These are phyloP conservation scores for Colletotrichum cereale DNA, from an alignment of 2,329 filamentous ascomycete species.

Conservation along the genomic window DNA sequence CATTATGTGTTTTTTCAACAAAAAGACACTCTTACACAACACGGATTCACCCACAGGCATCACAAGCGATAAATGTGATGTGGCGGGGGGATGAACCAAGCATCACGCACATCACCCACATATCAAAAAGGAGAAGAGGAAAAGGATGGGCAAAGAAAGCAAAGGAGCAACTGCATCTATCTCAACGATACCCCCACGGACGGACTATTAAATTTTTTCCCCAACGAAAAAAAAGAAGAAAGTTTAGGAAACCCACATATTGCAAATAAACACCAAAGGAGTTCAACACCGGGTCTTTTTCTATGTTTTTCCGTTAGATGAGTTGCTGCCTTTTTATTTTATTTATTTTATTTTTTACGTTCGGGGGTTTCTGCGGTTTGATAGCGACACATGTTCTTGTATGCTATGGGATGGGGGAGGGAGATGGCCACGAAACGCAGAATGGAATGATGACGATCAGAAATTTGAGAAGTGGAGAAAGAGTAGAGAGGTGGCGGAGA, in stretches of 20 bases:
- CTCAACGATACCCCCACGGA: constrained; percentile 57
- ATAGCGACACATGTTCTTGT: constrained; percentile 4
- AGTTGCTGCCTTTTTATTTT: constrained; percentile 4
- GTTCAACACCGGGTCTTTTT: constrained; percentile 40
- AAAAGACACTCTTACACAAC: constrained; percentile 42
- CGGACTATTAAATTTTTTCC: constrained; percentile 36
- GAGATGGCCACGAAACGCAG: constrained; percentile 19
- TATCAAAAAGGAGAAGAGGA: constrained; percentile 42
- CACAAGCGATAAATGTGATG: constrained; percentile 12
- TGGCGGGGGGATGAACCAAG: not conserved
- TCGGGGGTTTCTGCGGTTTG: constrained; percentile 12
- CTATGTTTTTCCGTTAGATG: constrained; percentile 14
- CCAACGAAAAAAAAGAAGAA: constrained; percentile 26
- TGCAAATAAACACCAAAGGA: constrained; percentile 29
- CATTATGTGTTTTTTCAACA: constrained; percentile 46
- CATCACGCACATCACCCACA: constrained; percentile 43
- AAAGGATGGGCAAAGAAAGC: constrained; percentile 35
- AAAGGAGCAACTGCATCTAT: constrained; percentile 48
- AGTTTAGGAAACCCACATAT: constrained; percentile 17
- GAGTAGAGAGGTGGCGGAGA: not conserved
- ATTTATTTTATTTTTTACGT: constrained; percentile 10
- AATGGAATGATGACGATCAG: not conserved
- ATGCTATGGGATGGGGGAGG: constrained; percentile 24
- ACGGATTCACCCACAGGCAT: constrained; percentile 30
- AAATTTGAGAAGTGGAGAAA: not conserved